Base-by-base conservation (phyloP, 345 rosid species). In the Trapa incisa region DNA sequence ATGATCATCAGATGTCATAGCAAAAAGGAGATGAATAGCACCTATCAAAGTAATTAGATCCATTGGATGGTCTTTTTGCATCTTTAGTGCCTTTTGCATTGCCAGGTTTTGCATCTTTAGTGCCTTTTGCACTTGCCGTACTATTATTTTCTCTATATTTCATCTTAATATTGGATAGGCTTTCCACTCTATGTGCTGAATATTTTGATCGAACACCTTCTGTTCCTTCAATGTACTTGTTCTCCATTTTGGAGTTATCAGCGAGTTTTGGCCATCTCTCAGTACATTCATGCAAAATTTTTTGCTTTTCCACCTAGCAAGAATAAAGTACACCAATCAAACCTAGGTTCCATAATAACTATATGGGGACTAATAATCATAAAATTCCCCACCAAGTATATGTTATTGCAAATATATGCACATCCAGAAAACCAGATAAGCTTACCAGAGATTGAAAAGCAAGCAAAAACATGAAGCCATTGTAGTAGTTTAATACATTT, bases 241-340 rank as follows among this genome's bases (percentile, higher is more conserved):
- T 77, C 70, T 61, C 81, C 68, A 72, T 73, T 71, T 62, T 75
- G 61, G 77, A 64, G 64, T 76, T 87, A 22, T 83, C 79, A 38
- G 68, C 69, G 42, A 68, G 41, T 67, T 76, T 69, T 60, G 62
- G 78, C 61, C 83, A 73, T 79, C 75, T 84, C 73, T 78, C 87
- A 13, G 57, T 76, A 75, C 88, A 80, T 74, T 73, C 84, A 76
- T 78, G 92, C 83, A 94, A 71, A 78, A 94, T 91, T 81, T 75
- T 91, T 72, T 83, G 88, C 81, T 86, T 91, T 71, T 86, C 97
- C 62, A 91, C 92, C 99, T 91, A 83, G 75, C 67, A 76, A 41
- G 50, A 41, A 43, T n/a, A 3, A 32, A 42, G 66, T 16, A 41
- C 4, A 16, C 13, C 39, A 37, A 63, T 3, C 67, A 32, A 64